Evolutionary conservation across 768 basidiomycete species (phyloP).

Genomic region (Auriculariales sp.): DNA sequence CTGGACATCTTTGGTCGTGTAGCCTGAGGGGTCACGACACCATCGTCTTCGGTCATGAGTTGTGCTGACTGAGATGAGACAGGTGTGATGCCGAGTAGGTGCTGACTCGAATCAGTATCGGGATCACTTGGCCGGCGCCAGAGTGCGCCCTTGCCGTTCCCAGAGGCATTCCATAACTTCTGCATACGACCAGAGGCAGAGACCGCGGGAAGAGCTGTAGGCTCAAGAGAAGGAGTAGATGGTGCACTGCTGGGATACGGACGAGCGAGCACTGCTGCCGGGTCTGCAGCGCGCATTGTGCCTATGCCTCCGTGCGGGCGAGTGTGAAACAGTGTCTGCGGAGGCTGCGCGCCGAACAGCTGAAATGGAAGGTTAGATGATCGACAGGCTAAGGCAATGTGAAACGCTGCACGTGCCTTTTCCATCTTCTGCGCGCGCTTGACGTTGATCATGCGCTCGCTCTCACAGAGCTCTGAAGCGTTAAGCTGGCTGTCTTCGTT

Average conservation of each 20-base stretch:
- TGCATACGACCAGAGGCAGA: not conserved
- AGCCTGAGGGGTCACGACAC: too few relatives aligned
- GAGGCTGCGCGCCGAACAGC: constrained; percentile 75
- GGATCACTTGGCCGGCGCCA: too few relatives aligned
- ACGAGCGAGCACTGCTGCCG: not conserved
- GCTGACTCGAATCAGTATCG: too few relatives aligned
- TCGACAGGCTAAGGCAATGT: not conserved
- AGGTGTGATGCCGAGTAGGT: too few relatives aligned
- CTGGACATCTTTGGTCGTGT: too few relatives aligned
- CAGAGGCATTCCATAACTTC: too few relatives aligned
- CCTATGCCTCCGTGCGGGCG: constrained; percentile 10
- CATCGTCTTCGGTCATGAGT: too few relatives aligned
- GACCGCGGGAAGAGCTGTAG: not conserved
- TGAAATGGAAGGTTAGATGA: constrained; percentile 15
- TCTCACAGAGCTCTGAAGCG: constrained; percentile 47
- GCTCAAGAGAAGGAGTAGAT: too few relatives aligned
- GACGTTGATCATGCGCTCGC: constrained; percentile 69
- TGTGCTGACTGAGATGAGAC: too few relatives aligned
- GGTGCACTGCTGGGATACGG: not conserved
- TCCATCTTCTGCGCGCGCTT: constrained; percentile 78
- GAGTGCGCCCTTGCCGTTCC: too few relatives aligned
- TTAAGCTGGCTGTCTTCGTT: constrained; percentile 31
- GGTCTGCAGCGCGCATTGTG: not conserved
- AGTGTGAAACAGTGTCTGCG: constrained; percentile 64
- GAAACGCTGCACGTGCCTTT: constrained; percentile 44